These are phyloP conservation scores for Trametes villosa DNA, from an alignment of 768 basidiomycete genomes.

Conservation along the genomic window DNA sequence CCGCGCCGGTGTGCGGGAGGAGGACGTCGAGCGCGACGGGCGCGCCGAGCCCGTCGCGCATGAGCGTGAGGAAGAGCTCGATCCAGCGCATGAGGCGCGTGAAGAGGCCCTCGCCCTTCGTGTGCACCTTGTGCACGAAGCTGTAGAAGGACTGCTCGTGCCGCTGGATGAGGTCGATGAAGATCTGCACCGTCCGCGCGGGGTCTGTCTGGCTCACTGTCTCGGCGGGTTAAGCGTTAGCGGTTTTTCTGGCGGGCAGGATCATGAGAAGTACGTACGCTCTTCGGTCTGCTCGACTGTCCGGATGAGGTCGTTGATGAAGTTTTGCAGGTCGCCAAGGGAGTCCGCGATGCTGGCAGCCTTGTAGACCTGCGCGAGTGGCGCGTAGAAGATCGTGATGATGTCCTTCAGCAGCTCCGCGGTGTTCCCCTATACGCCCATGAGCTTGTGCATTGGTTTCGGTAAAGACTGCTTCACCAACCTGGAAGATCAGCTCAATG, in stretches of 20 bases:
- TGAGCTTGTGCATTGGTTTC: not conserved
- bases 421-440: constrained; percentile 74
- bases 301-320: constrained; percentile 91
- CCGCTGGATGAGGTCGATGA: constrained; percentile 90
- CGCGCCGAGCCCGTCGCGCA: constrained; percentile 84
- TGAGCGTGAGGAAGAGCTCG: constrained; percentile 88
- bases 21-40: constrained; percentile 84
- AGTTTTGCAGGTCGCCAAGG: constrained; percentile 86
- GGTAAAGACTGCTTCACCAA: constrained; percentile 33
- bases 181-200: constrained; percentile 83
- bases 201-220: constrained; percentile 86
- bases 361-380: constrained; percentile 94
- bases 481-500: constrained; percentile 95
- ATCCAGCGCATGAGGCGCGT: constrained; percentile 96
- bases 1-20: constrained; percentile 79
- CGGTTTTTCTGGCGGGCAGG: no score
- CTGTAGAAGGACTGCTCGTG: constrained; percentile 96
- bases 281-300: constrained; percentile 94
- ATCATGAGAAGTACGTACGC: constrained; percentile 51
- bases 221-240: not conserved
- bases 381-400: constrained; percentile 97
- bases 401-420: constrained; percentile 97
- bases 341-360: constrained; percentile 98
- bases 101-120: constrained; percentile 93
- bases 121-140: constrained; percentile 98